These are phyloP conservation scores for Lablab purpureus DNA, from an alignment of 306 rosid genomes.

Conservation along the genomic window DNA sequence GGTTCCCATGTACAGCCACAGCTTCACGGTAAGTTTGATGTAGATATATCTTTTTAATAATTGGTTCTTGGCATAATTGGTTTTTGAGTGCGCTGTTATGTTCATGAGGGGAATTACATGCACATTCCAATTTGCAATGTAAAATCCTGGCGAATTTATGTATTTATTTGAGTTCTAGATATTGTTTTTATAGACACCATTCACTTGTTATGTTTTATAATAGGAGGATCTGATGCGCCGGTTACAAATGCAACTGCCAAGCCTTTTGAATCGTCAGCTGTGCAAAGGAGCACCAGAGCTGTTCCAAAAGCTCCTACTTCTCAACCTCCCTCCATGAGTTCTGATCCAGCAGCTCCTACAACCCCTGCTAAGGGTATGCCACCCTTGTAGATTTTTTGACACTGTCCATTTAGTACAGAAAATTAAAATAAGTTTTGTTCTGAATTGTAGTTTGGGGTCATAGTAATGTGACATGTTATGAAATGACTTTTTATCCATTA, in stretches of 20 bases:
- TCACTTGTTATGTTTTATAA: conserved; percentile 27
- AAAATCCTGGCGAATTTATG: neutral
- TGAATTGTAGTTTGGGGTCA: conserved; percentile 15
- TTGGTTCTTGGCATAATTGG: neutral
- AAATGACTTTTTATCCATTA: neutral
- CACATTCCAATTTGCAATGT: conserved; percentile 8
- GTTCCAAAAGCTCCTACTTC: conserved; percentile 88
- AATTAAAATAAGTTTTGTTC: conserved; percentile 1
- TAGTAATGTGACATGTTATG: neutral
- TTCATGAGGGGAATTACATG: conserved; percentile 19
- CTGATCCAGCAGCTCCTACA: conserved; percentile 55
- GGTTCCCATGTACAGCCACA: conserved; percentile 69
- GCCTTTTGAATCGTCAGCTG: conserved; percentile 58
- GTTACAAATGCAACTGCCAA: conserved; percentile 61
- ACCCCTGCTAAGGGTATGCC: conserved; percentile 76
- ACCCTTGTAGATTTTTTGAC: conserved; percentile 12
- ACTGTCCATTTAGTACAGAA: neutral
- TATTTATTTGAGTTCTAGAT: conserved; percentile 18
- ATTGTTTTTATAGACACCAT: conserved; percentile 11
- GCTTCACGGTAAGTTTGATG: conserved; percentile 60
- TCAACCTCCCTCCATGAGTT: conserved; percentile 67
- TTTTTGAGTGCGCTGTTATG: neutral
- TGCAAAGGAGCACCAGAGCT: conserved; percentile 68
- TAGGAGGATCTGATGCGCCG: conserved; percentile 60
- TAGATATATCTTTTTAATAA: neutral